Percentiles rank a stretch among this genome's conserved stretches.
Conservation (phyloP, 2,329 filamentous ascomycete species). For the Ophiostoma angusticollis region DNA sequence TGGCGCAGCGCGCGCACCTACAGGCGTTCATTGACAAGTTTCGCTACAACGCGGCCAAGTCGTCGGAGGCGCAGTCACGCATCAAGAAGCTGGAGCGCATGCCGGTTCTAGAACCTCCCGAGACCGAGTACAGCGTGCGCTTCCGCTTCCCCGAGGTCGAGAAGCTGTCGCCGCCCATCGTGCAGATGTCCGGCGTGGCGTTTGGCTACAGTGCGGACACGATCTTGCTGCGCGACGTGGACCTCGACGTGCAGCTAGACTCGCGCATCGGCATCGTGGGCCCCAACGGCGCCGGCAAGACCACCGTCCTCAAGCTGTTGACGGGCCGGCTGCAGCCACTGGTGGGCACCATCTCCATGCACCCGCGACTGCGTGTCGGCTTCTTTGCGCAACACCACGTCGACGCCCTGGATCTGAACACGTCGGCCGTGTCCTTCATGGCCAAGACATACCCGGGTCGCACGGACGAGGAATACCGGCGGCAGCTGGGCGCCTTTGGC, state of each 20-base stretch:
- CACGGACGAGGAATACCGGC: conserved; percentile 91
- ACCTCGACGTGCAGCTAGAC: conserved; percentile 93
- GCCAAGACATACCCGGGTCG: conserved; percentile 78
- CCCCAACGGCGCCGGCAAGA: conserved; percentile 97
- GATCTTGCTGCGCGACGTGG: conserved; percentile 69
- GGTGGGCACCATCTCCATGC: conserved; percentile 71
- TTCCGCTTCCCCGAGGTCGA: conserved; percentile 97
- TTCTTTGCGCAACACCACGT: conserved; percentile 99
- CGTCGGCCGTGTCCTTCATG: conserved; percentile 92
- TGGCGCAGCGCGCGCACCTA: conserved; percentile 82
- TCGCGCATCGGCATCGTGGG: conserved; percentile 98
- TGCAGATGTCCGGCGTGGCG: conserved; percentile 86
- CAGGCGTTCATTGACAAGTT: conserved; percentile 99
- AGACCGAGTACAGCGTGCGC: conserved; percentile 88
- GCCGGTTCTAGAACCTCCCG: conserved; percentile 80
- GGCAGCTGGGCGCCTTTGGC: conserved; percentile 81
- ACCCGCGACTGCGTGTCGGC: conserved; percentile 78
- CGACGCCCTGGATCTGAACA: conserved; percentile 81
- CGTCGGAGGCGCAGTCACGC: conserved; percentile 91
- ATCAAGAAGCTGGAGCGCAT: conserved; percentile 99
- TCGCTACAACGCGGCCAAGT: conserved; percentile 97
- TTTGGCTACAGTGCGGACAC: conserved; percentile 81
- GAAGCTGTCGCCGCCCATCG: conserved; percentile 92
- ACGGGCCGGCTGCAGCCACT: conserved; percentile 71
- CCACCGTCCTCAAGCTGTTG: conserved; percentile 93